phyloP scores from a whole-genome alignment of 2,329 filamentous ascomycete species.

The Colletotrichum costaricense region DNA sequence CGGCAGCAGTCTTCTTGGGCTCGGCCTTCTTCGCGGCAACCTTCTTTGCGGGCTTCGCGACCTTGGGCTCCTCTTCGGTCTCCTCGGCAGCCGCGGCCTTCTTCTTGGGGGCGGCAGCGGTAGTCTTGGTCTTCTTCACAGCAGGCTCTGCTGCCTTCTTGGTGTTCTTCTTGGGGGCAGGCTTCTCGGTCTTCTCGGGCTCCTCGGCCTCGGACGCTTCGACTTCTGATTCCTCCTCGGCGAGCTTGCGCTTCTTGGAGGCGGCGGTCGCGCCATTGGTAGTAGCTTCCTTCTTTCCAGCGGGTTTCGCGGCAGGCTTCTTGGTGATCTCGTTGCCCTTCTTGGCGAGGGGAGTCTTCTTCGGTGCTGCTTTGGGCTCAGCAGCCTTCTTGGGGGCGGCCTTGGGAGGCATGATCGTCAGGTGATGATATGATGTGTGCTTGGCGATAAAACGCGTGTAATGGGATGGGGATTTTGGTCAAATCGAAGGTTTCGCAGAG shows the following conservation, averaged over 20 bases:
- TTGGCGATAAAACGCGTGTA: conserved; percentile 25
- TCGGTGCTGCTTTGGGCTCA: conserved; percentile 42
- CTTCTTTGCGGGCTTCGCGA: conserved; percentile 58
- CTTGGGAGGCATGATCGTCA: conserved; percentile 41
- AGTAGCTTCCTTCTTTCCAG: conserved; percentile 43
- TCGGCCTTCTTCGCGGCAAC: conserved; percentile 10
- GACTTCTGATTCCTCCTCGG: conserved; percentile 7
- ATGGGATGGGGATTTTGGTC: background rate
- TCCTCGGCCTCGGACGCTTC: conserved; percentile 11
- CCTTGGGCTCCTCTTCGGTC: conserved; percentile 36
- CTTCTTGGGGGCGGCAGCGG: conserved; percentile 31
- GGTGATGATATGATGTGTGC: conserved; percentile 3
- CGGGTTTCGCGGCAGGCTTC: conserved; percentile 35
- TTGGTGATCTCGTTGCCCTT: conserved; percentile 42
- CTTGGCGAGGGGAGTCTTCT: conserved; percentile 38
- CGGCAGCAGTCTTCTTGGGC: conserved; percentile 60
- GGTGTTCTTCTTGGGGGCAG: conserved; percentile 36
- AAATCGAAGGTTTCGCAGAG: background rate
- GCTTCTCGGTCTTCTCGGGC: conserved; percentile 13
- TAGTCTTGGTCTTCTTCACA: conserved; percentile 30
- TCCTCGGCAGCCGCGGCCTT: conserved; percentile 62
- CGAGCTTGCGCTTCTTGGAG: conserved; percentile 35
- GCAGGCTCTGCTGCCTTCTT: conserved; percentile 47
- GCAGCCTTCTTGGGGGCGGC: conserved; percentile 40
- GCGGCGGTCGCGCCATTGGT: conserved; percentile 37